phyloP scores from a whole-genome alignment of 2,329 filamentous ascomycete species.

The Didymella sp. region DNA sequence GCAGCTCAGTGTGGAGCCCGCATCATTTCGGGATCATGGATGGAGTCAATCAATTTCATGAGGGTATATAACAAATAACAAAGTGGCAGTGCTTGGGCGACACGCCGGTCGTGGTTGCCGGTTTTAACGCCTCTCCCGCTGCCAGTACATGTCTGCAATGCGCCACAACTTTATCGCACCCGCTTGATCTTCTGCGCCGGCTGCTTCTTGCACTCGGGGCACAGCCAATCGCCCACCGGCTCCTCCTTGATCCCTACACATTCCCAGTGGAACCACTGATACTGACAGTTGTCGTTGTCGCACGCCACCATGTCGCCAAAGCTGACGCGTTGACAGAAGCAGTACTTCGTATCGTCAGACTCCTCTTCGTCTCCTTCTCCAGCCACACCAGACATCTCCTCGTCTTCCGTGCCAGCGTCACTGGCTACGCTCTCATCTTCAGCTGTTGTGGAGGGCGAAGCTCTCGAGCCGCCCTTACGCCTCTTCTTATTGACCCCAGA shows the following conservation, averaged over 20 bases:
- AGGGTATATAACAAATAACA: constrained; percentile 22
- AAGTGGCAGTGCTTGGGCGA: not conserved
- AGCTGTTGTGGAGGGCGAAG: constrained; percentile 52
- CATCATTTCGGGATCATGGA: constrained; percentile 3
- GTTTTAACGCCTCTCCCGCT: constrained; percentile 26
- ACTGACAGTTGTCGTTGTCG: constrained; percentile 81
- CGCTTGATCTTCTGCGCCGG: constrained; percentile 52
- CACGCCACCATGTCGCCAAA: constrained; percentile 90
- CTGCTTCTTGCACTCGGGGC: constrained; percentile 52
- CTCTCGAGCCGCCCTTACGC: constrained; percentile 47
- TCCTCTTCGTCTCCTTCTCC: constrained; percentile 65
- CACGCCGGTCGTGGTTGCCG: constrained; percentile 13
- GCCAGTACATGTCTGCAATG: constrained; percentile 11
- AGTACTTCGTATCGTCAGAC: constrained; percentile 79
- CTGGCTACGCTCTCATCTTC: constrained; percentile 64
- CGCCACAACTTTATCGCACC: constrained; percentile 35
- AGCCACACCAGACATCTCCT: constrained; percentile 61
- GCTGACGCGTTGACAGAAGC: constrained; percentile 81
- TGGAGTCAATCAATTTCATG: constrained; percentile 8
- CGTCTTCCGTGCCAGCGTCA: constrained; percentile 49
- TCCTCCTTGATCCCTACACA: constrained; percentile 60
- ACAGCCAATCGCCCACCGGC: constrained; percentile 60
- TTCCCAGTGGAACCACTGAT: constrained; percentile 88
- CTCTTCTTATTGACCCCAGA: constrained; percentile 48
- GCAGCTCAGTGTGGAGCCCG: constrained; percentile 9